Base-by-base conservation (phyloP, 306 rosid genomes). In the Quercus parvula region DNA sequence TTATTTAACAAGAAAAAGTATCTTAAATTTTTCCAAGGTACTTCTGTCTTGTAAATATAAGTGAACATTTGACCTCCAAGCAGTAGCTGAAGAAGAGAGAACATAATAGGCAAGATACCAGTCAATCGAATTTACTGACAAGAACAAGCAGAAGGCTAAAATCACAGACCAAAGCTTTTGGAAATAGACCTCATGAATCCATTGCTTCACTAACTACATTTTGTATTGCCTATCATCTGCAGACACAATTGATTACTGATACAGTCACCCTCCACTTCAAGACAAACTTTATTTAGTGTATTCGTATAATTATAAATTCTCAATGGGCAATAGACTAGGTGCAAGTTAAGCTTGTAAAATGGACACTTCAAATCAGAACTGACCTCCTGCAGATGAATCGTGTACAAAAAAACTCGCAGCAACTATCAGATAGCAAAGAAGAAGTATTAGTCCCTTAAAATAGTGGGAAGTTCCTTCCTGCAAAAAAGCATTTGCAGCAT, bases 381-480 rank as follows among this genome's bases (percentile, higher is more conserved):
- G 22, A 81, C 83, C 90, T 66, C 63, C 75, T 35, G 77, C 33
- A 30, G 82, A 30, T 62, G 89, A 84, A 79, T 91, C 87, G 51
- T 93, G 97, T 78, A 93, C 96, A 84, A 88, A 91, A 74, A 93
- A 91, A 79, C 97, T 88, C 27, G 94, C 97, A 28, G 92, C 92
- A 8, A 91, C 92, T 79, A 93, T 91, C 78, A 93, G 88, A 87
- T 93, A 93, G 86, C 94, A 91, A 24, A 93, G 88, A 68, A 93
- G 82, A 71, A 93, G 92, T 96, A 91, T 88, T 67, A 93, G 83
- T 64, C 97, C 97, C 68, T 91, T 91, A 77, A 93, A 88, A 84
- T 93, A 91, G 83, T 91, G 88, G 13, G 96, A 85, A 57, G 92
- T 89, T 82, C 97, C 97, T 55, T 91, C 97, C 97, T 93, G 88